phyloP scores from a whole-genome alignment of 2,329 filamentous ascomycete species.

The Penicillium corylophilum region DNA sequence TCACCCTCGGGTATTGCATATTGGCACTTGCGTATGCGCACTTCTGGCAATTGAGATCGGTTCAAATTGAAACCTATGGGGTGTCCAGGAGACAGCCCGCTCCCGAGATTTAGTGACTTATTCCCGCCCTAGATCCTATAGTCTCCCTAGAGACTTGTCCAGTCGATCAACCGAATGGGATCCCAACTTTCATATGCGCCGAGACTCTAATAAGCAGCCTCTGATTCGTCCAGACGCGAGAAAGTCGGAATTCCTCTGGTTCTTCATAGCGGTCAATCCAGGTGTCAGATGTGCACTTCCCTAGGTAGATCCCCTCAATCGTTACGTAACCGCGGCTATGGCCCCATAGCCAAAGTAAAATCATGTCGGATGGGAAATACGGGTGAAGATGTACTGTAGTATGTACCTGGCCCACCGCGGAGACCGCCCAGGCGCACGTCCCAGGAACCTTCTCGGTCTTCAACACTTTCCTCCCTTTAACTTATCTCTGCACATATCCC shows the following conservation, averaged over 20 bases:
- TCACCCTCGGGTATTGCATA: conserved; percentile 1
- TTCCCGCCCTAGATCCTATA: no score
- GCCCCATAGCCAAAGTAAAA: background rate
- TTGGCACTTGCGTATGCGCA: background rate
- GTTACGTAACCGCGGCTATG: background rate
- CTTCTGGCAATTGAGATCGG: background rate
- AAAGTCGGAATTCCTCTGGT: background rate
- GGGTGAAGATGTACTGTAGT: background rate
- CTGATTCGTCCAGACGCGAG: conserved; percentile 25
- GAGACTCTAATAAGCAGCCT: conserved; percentile 27
- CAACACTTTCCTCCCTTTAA: background rate
- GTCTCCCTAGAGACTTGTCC: no score
- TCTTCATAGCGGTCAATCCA: background rate
- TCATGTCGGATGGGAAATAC: background rate
- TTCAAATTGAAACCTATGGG: background rate
- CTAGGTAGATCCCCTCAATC: background rate
- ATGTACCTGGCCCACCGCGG: background rate
- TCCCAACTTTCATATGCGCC: conserved; percentile 11
- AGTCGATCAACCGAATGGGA: no score
- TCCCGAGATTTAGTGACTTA: background rate
- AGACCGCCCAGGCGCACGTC: background rate
- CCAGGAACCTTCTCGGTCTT: background rate
- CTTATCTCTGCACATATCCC: background rate
- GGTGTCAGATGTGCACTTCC: background rate
- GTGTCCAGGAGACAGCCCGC: background rate